phyloP scores from a whole-genome alignment of 805 yeast genomes.

The Saturnispora saitoi region DNA sequence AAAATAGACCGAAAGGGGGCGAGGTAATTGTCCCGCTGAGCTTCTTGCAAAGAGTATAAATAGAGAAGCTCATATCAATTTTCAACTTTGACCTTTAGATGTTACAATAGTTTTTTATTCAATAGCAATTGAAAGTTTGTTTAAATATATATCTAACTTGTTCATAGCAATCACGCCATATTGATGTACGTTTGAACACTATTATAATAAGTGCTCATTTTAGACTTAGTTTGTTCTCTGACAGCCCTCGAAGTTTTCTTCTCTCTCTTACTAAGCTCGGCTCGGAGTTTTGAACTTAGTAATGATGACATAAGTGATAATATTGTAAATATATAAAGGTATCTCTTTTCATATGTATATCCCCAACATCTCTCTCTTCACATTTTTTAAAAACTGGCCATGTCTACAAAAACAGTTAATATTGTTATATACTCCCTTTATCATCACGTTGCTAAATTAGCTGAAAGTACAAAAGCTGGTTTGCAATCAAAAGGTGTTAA shows the following conservation, averaged over 20 bases:
- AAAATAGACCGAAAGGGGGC: too few species aligned
- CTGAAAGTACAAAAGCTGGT: slow-evolving; percentile 61
- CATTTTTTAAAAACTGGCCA: background rate
- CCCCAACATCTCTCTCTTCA: background rate
- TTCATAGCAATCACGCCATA: too few species aligned
- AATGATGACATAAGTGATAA: background rate
- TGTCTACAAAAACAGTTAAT: background rate
- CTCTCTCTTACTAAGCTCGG: background rate
- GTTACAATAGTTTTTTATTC: too few species aligned
- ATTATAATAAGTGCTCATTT: background rate
- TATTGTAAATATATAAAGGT: background rate
- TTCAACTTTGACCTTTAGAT: too few species aligned
- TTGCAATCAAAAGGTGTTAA: slow-evolving; percentile 56
- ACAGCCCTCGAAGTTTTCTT: background rate
- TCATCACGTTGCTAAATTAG: slow-evolving; percentile 65
- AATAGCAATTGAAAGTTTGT: too few species aligned
- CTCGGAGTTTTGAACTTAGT: background rate
- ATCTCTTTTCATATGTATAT: too few species aligned
- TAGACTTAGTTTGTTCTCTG: background rate
- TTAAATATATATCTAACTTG: too few species aligned
- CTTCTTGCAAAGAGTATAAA: too few species aligned
- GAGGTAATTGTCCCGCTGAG: too few species aligned
- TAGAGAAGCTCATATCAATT: too few species aligned
- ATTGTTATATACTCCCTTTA: slow-evolving; percentile 65
- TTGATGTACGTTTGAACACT: too few species aligned